A percentile compares a stretch with the other conserved stretches of the same genome.
These are phyloP conservation scores for Angomonas ambiguus DNA, from an alignment of 208 protist species.

Conservation along the genomic window DNA sequence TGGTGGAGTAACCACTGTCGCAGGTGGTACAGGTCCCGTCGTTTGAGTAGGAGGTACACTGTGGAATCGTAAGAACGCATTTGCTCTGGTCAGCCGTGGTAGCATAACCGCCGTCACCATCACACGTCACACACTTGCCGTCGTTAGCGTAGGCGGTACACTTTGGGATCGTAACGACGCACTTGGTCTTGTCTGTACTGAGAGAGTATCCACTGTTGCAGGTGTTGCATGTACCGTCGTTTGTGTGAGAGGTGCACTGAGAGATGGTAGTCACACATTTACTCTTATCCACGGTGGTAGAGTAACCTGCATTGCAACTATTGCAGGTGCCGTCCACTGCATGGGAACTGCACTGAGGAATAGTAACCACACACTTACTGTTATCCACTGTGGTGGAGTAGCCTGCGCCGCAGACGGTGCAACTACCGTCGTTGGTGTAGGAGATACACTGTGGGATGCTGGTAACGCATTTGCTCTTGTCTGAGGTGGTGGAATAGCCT, in stretches of 20 bases:
- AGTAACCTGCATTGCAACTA: not conserved
- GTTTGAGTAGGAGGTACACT: not conserved
- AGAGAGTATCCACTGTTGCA: not conserved
- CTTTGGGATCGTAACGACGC: not conserved
- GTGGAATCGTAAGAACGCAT: not conserved
- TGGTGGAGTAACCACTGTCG: not conserved
- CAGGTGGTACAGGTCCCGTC: slow-evolving; percentile 1
- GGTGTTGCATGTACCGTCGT: not conserved
- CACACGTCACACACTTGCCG: not conserved
- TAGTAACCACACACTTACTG: not conserved
- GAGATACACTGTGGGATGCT: not conserved
- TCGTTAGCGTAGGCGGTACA: not conserved
- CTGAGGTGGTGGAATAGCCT: not conserved
- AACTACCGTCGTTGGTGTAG: not conserved
- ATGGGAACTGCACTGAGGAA: not conserved
- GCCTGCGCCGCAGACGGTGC: not conserved
- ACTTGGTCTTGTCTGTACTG: not conserved
- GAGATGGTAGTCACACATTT: not conserved
- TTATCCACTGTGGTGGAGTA: not conserved
- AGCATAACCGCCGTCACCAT: not conserved
- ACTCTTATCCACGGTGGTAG: not conserved
- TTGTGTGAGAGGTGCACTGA: not conserved
- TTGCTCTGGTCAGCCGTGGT: not conserved
- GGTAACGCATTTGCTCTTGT: not conserved
- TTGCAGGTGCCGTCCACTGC: not conserved